Conservation (phyloP, 495 filamentous ascomycete genomes). For the Penicillium arizonense region DNA sequence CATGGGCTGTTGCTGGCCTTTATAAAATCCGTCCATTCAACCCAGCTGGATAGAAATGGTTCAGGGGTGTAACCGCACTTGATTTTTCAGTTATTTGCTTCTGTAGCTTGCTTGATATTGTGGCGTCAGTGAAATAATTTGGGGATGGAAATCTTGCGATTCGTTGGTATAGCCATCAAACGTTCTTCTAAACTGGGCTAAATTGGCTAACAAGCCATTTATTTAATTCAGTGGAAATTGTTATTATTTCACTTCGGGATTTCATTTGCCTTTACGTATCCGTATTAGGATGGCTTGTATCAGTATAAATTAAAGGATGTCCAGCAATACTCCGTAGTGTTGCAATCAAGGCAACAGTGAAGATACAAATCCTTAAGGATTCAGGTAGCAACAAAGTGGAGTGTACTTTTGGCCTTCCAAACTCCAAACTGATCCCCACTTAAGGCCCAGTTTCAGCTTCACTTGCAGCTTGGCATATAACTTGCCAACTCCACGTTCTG, state of each 20-base stretch:
- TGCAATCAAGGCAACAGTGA: too few relatives aligned
- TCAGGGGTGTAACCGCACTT: background rate
- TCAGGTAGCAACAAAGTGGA: background rate
- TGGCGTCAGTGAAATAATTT: background rate
- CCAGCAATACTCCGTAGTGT: too few relatives aligned
- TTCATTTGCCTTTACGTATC: too few relatives aligned
- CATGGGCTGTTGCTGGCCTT: background rate
- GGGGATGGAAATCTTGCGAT: background rate
- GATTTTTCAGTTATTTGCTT: background rate
- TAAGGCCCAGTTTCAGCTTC: background rate
- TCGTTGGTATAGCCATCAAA: slow-evolving; percentile 1
- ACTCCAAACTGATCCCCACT: background rate
- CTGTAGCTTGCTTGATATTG: background rate
- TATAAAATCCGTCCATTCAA: background rate
- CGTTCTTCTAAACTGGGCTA: background rate
- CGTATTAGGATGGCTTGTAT: too few relatives aligned
- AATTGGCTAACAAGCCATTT: background rate
- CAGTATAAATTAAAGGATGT: too few relatives aligned
- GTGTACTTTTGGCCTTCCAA: background rate
- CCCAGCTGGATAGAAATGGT: background rate
- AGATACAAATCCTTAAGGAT: too few relatives aligned
- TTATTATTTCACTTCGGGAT: too few relatives aligned
- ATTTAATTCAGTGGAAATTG: background rate
- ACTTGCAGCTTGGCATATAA: background rate
- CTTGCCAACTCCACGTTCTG: background rate